These are phyloP conservation scores for Boletus eberwhitei DNA, from an alignment of 768 basidiomycete species.

Conservation along the genomic window DNA sequence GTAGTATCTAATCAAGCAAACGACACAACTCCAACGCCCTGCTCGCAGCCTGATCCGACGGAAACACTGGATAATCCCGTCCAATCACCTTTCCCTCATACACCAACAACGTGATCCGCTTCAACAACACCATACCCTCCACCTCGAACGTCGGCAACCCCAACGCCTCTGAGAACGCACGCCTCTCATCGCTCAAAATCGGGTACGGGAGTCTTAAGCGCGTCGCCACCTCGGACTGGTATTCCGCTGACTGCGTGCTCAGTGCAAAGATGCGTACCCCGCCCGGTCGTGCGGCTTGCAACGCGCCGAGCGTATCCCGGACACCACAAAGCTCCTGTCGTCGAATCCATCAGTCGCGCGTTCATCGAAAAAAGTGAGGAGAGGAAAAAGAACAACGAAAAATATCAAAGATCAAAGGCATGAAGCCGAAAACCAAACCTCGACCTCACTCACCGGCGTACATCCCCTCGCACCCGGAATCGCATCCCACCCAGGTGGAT, in stretches of 20 bases:
- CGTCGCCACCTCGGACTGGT: slow-evolving; percentile 19
- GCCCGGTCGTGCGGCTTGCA: not conserved
- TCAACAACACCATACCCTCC: slow-evolving; percentile 14
- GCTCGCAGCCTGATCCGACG: slow-evolving; percentile 17
- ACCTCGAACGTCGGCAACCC: slow-evolving; percentile 21
- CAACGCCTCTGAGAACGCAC: slow-evolving; percentile 8
- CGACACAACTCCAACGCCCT: slow-evolving; percentile 3
- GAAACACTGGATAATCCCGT: slow-evolving; percentile 24
- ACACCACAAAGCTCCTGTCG: slow-evolving; percentile 20
- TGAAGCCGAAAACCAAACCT: not conserved
- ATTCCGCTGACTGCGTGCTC: slow-evolving; percentile 18
- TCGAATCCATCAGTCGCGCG: not conserved
- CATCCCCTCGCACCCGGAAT: slow-evolving; percentile 25
- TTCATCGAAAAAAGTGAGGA: not conserved
- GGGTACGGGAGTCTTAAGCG: slow-evolving; percentile 16
- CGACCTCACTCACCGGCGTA: slow-evolving; percentile 17
- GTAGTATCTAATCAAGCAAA: not conserved
- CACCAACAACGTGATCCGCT: slow-evolving; percentile 20
- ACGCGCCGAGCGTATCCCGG: slow-evolving; percentile 7
- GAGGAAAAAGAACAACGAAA: too few relatives aligned
- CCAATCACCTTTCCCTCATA: slow-evolving; percentile 8
- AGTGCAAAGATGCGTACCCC: slow-evolving; percentile 13
- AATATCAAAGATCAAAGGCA: too few relatives aligned
- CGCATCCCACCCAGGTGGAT: slow-evolving; percentile 18
- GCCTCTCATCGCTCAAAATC: slow-evolving; percentile 19